Base-by-base conservation (phyloP, 2,329 filamentous ascomycete genomes). In the Aspergillus luchuensis region DNA sequence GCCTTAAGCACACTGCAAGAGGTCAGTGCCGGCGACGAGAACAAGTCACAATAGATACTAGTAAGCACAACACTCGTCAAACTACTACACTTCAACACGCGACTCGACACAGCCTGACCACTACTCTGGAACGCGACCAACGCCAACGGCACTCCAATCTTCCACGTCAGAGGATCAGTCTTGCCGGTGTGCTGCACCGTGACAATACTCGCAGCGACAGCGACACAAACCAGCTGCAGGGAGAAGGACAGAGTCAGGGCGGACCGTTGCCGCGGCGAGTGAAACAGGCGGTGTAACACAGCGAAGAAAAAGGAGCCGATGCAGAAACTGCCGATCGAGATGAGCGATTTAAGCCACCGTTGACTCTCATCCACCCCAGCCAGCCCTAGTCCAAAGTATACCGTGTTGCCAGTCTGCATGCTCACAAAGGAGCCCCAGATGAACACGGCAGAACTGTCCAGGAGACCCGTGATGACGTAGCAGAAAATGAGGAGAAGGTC, bases 341-440 rank as follows among this genome's bases (percentile, higher is more conserved):
- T 84, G n/a, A 84, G 82, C 0, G 90, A 90, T 66, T 91, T 91
- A 70, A 89, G 83, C 87, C 88, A 91, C 53, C 88, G 83, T 11
- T 78, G 78, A 3, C 70, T 73, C 1, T 86, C 83, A 0, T 85
- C 84, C 8, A 86, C 82, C 3, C 71, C 72, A 13, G 68, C 61
- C n/a, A 92, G 79, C 2, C 91, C 91, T 2, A 93, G 83, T 8
- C 90, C 91, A 13, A 92, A 81, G 72, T 92, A 94, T 51, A 94
- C 85, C 5, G 91, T 92, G 75, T 94, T 94, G 85, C 89, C 90
- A 33, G 90, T 93, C 72, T 93, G 91, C 90, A 93, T 93, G 68
- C 88, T 91, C 43, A 92, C 90, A 68, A 94, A 94, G 2, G 88
- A 88, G 11, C 90, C 89, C 88, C 89, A 93, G 45, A 89, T 89